A percentile compares a stretch with the other conserved stretches of the same genome.
phyloP scores from a whole-genome alignment of 768 basidiomycete species.

The Tricholoma saponaceum region DNA sequence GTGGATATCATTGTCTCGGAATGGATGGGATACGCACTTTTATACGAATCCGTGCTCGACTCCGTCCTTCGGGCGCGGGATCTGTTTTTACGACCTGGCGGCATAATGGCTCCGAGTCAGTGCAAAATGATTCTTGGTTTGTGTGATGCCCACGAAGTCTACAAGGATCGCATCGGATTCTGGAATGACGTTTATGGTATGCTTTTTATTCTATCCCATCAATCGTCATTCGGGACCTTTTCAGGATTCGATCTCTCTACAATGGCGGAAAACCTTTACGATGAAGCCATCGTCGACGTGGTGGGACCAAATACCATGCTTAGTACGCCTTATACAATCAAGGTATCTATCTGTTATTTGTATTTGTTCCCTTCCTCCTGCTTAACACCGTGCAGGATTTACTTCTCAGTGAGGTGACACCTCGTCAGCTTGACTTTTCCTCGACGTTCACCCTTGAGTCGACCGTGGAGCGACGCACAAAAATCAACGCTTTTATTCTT shows the following conservation, averaged over 20 bases:
- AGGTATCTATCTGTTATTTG: conserved; percentile 39
- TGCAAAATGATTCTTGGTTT: conserved; percentile 81
- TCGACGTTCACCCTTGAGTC: conserved; percentile 75
- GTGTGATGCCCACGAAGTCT: conserved; percentile 70
- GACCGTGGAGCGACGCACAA: conserved; percentile 53
- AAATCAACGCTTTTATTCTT: conserved; percentile 76
- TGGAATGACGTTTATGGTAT: conserved; percentile 91
- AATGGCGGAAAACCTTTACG: conserved; percentile 73
- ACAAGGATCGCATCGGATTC: conserved; percentile 80
- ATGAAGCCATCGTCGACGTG: conserved; percentile 84
- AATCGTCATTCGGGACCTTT: neutral
- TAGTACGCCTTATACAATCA: conserved; percentile 60
- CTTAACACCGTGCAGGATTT: conserved; percentile 57
- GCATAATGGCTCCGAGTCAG: conserved; percentile 90
- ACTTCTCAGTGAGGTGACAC: conserved; percentile 55
- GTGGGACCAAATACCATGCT: conserved; percentile 61
- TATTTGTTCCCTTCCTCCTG: neutral
- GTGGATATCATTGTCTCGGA: conserved; percentile 97
- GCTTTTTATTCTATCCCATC: conserved; percentile 13
- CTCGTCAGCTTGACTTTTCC: conserved; percentile 75
- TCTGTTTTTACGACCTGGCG: conserved; percentile 70
- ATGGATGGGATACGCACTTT: conserved; percentile 93
- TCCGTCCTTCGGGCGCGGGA: conserved; percentile 89
- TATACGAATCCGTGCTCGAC: conserved; percentile 98
- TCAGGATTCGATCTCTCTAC: conserved; percentile 83